phyloP scores from a whole-genome alignment of 441 rosid species.

The Jatropha podagrica region DNA sequence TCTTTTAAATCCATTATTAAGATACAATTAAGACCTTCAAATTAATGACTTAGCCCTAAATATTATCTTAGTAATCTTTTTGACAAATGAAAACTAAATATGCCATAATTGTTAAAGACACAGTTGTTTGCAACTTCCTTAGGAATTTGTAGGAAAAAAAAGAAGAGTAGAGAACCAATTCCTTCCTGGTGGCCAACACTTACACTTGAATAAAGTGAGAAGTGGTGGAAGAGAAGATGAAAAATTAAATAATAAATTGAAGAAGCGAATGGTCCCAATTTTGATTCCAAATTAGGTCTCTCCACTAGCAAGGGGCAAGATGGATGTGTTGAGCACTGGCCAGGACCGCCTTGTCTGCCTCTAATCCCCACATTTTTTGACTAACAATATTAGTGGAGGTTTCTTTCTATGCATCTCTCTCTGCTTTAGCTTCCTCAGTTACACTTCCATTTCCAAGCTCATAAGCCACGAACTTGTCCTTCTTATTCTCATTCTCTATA shows the following conservation, averaged over 20 bases:
- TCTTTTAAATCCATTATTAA: neutral
- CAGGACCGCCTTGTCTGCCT: conserved; percentile 10
- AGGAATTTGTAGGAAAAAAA: neutral
- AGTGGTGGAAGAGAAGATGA: neutral
- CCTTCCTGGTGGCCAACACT: conserved; percentile 1
- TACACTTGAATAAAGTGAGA: neutral
- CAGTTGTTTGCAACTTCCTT: too few species aligned
- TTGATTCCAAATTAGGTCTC: conserved; percentile 1
- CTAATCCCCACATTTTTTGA: neutral
- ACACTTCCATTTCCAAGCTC: neutral
- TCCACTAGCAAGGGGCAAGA: conserved; percentile 2
- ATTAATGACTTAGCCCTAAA: too few species aligned
- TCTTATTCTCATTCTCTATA: too few species aligned
- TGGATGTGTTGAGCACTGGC: neutral
- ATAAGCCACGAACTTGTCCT: too few species aligned
- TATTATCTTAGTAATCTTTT: too few species aligned
- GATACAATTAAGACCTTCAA: neutral
- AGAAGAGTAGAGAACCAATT: neutral
- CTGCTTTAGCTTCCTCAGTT: neutral
- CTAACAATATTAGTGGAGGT: conserved; percentile 1
- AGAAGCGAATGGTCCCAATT: conserved; percentile 3
- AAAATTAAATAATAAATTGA: neutral
- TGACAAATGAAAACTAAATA: too few species aligned
- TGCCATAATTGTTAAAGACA: too few species aligned
- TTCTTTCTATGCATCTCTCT: neutral